These are phyloP conservation scores for Diphasiastrum complanatum DNA, from an alignment of 83 land plant genomes.

Conservation along the genomic window DNA sequence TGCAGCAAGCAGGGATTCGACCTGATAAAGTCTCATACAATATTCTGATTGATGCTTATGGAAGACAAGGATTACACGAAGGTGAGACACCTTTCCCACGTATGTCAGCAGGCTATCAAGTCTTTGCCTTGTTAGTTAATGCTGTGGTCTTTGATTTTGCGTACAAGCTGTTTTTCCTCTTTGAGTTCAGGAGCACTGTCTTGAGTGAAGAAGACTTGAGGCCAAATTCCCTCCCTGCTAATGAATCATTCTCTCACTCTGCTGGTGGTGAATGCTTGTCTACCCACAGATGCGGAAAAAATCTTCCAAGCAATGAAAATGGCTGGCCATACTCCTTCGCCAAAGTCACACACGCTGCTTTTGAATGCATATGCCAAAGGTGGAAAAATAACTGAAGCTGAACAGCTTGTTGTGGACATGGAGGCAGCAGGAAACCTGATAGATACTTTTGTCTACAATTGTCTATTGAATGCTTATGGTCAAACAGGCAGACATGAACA, in stretches of 20 bases:
- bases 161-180: background rate
- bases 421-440: constrained; percentile 51
- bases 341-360: constrained; percentile 84
- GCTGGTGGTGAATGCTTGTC: too few species aligned
- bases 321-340: constrained; percentile 53
- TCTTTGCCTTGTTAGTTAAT: background rate
- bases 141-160: too few species aligned
- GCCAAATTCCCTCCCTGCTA: too few species aligned
- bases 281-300: constrained; percentile 64
- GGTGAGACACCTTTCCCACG: constrained; percentile 31
- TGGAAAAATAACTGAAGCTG: constrained; percentile 62
- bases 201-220: too few species aligned
- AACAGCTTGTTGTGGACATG: constrained; percentile 60
- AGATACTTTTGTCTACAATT: constrained; percentile 68
- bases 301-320: constrained; percentile 55
- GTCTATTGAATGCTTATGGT: constrained; percentile 73
- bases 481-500: constrained; percentile 34
- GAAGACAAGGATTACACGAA: constrained; percentile 67
- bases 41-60: constrained; percentile 86
- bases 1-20: constrained; percentile 65
- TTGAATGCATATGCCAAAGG: constrained; percentile 59
- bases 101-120: background rate
- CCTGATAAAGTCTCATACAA: constrained; percentile 85
- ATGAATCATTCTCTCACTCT: too few species aligned
- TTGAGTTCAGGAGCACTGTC: too few species aligned